Evolutionary conservation across 2,329 filamentous ascomycete genomes (phyloP).

Genomic region (Tolypocladium nubicola): DNA sequence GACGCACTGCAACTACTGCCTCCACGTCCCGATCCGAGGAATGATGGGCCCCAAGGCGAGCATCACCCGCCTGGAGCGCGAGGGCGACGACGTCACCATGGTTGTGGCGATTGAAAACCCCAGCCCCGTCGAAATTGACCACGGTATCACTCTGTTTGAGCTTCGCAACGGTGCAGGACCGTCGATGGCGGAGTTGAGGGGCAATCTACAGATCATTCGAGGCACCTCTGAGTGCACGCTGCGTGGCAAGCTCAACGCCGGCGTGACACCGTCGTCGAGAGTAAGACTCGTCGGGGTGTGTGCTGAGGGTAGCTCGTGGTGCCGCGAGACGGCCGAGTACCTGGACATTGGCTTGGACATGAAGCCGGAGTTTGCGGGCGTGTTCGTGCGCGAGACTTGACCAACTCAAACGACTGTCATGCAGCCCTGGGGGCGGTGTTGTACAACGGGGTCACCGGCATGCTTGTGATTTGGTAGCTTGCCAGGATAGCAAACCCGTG

Average conservation of each 20-base stretch:
- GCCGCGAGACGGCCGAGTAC: neutral
- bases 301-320: neutral
- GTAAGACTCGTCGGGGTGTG: neutral
- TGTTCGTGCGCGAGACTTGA: neutral
- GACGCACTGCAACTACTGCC: conserved; percentile 13
- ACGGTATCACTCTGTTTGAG: conserved; percentile 19
- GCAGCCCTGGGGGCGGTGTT: neutral
- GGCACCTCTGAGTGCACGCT: conserved; percentile 17
- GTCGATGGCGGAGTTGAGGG: conserved; percentile 13
- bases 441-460: neutral
- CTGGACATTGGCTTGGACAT: neutral
- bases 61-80: conserved; percentile 11
- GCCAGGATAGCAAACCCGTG: neutral
- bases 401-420: neutral
- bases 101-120: conserved; percentile 16
- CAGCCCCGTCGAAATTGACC: conserved; percentile 20
- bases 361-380: neutral
- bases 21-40: conserved; percentile 16
- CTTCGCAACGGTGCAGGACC: conserved; percentile 10
- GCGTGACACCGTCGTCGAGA: neutral
- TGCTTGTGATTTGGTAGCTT: neutral
- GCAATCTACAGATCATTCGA: conserved; percentile 15
- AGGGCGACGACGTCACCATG: conserved; percentile 7
- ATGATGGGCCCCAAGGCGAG: conserved; percentile 14
- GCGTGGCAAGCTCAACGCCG: conserved; percentile 9